Base-by-base conservation (phyloP, 2,329 filamentous ascomycete species). In the Neurospora sp. region DNA sequence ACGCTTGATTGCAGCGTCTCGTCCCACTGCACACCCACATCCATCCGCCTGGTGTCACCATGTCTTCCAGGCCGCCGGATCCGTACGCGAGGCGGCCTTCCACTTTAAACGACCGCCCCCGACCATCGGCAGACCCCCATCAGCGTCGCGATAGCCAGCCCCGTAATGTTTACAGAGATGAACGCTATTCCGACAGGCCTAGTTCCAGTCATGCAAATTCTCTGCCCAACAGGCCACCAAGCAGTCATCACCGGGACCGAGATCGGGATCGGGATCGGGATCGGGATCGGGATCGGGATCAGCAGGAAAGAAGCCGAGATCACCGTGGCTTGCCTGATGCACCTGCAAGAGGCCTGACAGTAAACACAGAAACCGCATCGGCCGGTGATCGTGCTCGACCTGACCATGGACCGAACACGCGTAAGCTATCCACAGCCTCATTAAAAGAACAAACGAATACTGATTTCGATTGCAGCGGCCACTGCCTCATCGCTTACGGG, bases 41-140 rank as follows among this genome's bases (percentile, higher is more conserved):
- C 8, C 23, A 33, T 36, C 52, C 28, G 28, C 52, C 52, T 62
- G 52, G 28, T 62, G 52, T 62, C 28, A 62, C 28, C 52, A 62
- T 62, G 52, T 62, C 52, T 33, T 62, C 52, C 52, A 62, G 52
- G 52, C 52, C 46, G 23, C 46, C 52, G 52, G 13, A 58, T 17
- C 6, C 52, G 23, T 73, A 71, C 68, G 66, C 70, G 66, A 71
- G 72, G 71, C 73, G 73, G 28, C 74, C 73, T 38, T 72, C 74
- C 19, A 68, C 62, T n/a, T 66, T 46, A 15, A 72, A 73, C 39
- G 71, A 73, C 46, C 72, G 71, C 38, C 28, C 28, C 28, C 74
- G 70, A n/a, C 40, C 38, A 28, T 23, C 66, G 28, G 52, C 19
- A 1, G 72, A 73, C 19, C 13, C n/a, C 11, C 66, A 74, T 66